Evolutionary conservation across 768 basidiomycete genomes (phyloP).

Genomic region (Neoboletus brunneissimus): DNA sequence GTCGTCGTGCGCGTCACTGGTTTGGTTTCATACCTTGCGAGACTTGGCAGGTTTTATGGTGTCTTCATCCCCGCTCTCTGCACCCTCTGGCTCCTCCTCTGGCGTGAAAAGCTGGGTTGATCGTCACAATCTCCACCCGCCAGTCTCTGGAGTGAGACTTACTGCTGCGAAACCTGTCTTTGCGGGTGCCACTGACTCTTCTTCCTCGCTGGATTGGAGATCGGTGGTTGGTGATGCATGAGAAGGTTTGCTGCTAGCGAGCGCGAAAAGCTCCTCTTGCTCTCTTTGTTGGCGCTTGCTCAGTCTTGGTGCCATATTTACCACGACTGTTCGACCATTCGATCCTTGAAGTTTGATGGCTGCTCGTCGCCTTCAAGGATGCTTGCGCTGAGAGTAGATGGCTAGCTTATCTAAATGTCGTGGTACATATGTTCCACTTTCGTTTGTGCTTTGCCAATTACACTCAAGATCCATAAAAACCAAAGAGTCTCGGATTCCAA

Average conservation of each 20-base stretch:
- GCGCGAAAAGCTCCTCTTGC: constrained; percentile 70
- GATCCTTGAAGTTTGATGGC: background rate
- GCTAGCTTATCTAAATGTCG: background rate
- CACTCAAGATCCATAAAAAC: background rate
- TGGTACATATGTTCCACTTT: background rate
- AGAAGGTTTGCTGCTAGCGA: constrained; percentile 33
- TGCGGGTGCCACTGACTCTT: constrained; percentile 28
- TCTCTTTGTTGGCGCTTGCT: constrained; percentile 89
- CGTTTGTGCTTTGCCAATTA: background rate
- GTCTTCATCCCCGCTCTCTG: constrained; percentile 26
- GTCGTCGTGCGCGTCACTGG: background rate
- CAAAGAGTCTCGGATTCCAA: background rate
- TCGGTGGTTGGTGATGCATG: constrained; percentile 6
- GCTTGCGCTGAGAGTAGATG: background rate
- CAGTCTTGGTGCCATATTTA: constrained; percentile 62
- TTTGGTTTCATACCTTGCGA: constrained; percentile 21
- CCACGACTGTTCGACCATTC: constrained; percentile 1
- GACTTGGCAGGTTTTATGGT: constrained; percentile 13
- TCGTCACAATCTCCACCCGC: constrained; percentile 19
- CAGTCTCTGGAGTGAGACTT: constrained; percentile 16
- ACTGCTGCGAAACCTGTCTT: constrained; percentile 46
- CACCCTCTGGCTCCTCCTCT: constrained; percentile 24
- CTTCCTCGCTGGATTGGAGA: constrained; percentile 40
- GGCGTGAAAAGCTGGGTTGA: constrained; percentile 41
- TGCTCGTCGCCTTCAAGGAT: background rate